These are phyloP conservation scores for Naematelia aurantialba DNA, from an alignment of 768 basidiomycete species.

Conservation along the genomic window DNA sequence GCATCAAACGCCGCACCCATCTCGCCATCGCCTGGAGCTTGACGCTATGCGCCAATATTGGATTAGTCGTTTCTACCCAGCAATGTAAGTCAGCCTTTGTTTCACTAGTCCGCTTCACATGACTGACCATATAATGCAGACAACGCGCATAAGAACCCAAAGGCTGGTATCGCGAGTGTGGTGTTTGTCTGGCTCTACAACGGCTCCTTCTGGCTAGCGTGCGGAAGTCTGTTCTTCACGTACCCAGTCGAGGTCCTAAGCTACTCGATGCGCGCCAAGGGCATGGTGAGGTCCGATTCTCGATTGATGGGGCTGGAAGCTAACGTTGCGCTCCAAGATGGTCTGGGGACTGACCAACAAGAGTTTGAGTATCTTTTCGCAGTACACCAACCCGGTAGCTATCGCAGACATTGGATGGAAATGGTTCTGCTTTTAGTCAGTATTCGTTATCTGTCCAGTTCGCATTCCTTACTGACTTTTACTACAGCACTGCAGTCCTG, in stretches of 20 bases:
- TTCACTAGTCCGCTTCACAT: background rate
- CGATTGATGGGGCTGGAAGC: background rate
- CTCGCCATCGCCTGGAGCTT: background rate
- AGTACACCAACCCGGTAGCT: conserved; percentile 32
- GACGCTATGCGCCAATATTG: background rate
- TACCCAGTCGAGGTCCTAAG: conserved; percentile 8
- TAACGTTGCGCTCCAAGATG: background rate
- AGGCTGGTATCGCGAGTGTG: conserved; percentile 37
- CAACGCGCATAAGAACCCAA: background rate
- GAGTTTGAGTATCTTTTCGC: conserved; percentile 5
- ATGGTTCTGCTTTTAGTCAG: conserved; percentile 27
- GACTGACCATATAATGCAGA: background rate
- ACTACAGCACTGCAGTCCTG: background rate
- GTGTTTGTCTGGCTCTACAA: conserved; percentile 13
- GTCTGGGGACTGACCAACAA: background rate
- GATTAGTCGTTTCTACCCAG: background rate
- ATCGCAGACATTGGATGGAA: conserved; percentile 28
- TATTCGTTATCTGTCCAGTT: background rate
- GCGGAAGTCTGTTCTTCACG: conserved; percentile 4
- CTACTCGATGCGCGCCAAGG: conserved; percentile 5
- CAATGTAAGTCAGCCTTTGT: background rate
- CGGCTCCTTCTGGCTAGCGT: conserved; percentile 52
- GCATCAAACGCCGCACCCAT: background rate
- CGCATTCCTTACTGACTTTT: background rate
- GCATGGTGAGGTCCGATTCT: background rate